Evolutionary conservation across 2,329 filamentous ascomycete species (phyloP).

Genomic region (Hymenotorrendiella dingleyae): DNA sequence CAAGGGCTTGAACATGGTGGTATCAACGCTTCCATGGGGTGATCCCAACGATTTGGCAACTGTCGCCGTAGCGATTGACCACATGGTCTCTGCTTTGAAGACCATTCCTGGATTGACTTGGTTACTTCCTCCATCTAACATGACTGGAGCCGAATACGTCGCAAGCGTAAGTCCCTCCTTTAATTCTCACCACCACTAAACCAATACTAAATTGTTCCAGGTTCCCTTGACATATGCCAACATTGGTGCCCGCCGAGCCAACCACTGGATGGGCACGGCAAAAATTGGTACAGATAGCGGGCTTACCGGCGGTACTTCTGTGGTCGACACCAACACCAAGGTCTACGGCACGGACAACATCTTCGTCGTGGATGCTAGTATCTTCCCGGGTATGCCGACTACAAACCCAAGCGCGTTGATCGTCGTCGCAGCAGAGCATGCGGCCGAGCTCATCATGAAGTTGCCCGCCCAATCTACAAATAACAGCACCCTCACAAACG

Average conservation of each 20-base stretch:
- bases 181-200: conserved; percentile 3
- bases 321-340: conserved; percentile 57
- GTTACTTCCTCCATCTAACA: conserved; percentile 45
- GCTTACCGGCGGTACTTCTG: conserved; percentile 46
- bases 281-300: conserved; percentile 50
- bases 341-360: conserved; percentile 64
- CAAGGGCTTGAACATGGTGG: conserved; percentile 48
- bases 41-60: conserved; percentile 53
- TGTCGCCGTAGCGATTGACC: conserved; percentile 60
- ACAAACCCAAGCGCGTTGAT: conserved; percentile 63
- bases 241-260: conserved; percentile 27
- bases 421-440: conserved; percentile 54
- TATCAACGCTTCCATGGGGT: conserved; percentile 47
- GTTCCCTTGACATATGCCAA: conserved; percentile 25
- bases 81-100: conserved; percentile 47
- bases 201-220: conserved; percentile 8
- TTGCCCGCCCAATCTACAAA: conserved; percentile 11
- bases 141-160: conserved; percentile 51
- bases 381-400: conserved; percentile 63
- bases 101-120: conserved; percentile 51
- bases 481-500: too few relatives aligned
- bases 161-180: conserved; percentile 35
- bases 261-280: conserved; percentile 45
- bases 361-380: conserved; percentile 61
- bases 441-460: conserved; percentile 30